A percentile compares a stretch with the other conserved stretches of the same genome.
These are phyloP conservation scores for Aspergillus sclerotioniger DNA, from an alignment of 495 filamentous ascomycete genomes.

Conservation along the genomic window DNA sequence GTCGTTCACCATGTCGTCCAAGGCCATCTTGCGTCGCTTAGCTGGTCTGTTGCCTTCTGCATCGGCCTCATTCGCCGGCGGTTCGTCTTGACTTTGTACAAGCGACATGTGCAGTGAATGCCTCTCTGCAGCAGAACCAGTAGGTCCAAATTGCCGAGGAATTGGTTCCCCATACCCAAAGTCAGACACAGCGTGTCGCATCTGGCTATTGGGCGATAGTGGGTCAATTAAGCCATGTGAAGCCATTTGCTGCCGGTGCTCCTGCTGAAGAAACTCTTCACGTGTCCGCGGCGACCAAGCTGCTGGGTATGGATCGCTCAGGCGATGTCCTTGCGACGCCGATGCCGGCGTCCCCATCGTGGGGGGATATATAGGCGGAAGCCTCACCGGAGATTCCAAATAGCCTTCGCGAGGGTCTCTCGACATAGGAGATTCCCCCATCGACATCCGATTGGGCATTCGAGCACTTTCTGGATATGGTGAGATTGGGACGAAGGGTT, in stretches of 20 bases:
- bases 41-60: conserved; percentile 53
- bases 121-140: conserved; percentile 22
- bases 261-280: conserved; percentile 24
- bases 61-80: conserved; percentile 23
- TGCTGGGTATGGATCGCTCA: conserved; percentile 41
- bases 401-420: conserved; percentile 34
- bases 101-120: conserved; percentile 21
- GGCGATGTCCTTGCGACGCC: conserved; percentile 31
- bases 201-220: conserved; percentile 29
- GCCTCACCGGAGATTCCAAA: conserved; percentile 38
- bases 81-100: conserved; percentile 16
- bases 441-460: conserved; percentile 25
- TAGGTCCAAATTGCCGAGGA: conserved; percentile 26
- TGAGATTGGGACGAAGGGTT: conserved; percentile 26
- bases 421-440: conserved; percentile 27
- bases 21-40: conserved; percentile 66
- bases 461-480: conserved; percentile 30
- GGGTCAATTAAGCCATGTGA: conserved; percentile 29
- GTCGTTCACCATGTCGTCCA: conserved; percentile 50
- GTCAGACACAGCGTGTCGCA: conserved; percentile 20
- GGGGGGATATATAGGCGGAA: conserved; percentile 43
- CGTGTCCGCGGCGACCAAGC: conserved; percentile 26
- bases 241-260: conserved; percentile 16
- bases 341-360: conserved; percentile 27
- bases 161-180: conserved; percentile 24